Conservation (phyloP, 2,329 filamentous ascomycete species). For the Teratosphaeria gauchensis region DNA sequence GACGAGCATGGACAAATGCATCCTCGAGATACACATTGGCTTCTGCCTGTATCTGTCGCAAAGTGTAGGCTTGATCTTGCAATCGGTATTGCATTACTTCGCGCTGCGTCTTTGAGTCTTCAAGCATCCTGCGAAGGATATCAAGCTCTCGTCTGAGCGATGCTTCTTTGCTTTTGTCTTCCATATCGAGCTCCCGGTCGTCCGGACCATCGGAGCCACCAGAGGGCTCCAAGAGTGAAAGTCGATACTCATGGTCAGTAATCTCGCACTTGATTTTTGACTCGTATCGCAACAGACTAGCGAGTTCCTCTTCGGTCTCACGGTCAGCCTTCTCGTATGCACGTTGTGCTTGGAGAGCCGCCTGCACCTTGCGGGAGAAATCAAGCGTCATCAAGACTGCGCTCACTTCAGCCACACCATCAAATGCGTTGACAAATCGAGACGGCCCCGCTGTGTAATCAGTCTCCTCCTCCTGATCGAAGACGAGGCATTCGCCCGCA, state of each 20-base stretch:
- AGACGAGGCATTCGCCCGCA: not conserved
- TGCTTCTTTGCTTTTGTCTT: not conserved
- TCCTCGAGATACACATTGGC: conserved; percentile 6
- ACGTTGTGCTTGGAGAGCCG: conserved; percentile 4
- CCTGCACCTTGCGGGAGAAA: conserved; percentile 4
- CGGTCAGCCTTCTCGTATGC: not conserved
- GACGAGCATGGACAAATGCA: conserved; percentile 4
- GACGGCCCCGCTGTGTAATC: conserved; percentile 11
- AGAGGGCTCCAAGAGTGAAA: not conserved
- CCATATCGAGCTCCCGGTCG: not conserved
- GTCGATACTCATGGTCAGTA: conserved; percentile 1
- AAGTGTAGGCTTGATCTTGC: not conserved
- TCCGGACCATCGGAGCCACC: not conserved
- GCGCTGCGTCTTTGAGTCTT: not conserved
- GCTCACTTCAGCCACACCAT: conserved; percentile 8
- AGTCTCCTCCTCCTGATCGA: not conserved
- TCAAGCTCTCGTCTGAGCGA: conserved; percentile 1
- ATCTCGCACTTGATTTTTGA: conserved; percentile 2
- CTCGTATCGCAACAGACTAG: conserved; percentile 1
- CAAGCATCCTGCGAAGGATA: conserved; percentile 1
- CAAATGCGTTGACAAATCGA: conserved; percentile 5
- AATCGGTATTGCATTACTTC: not conserved
- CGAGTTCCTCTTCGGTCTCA: not conserved
- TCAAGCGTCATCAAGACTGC: conserved; percentile 7
- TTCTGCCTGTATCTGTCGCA: conserved; percentile 1